A percentile compares a stretch with the other conserved stretches of the same genome.
Conservation (phyloP, 139 green algal species). For the Closterium sp. region DNA sequence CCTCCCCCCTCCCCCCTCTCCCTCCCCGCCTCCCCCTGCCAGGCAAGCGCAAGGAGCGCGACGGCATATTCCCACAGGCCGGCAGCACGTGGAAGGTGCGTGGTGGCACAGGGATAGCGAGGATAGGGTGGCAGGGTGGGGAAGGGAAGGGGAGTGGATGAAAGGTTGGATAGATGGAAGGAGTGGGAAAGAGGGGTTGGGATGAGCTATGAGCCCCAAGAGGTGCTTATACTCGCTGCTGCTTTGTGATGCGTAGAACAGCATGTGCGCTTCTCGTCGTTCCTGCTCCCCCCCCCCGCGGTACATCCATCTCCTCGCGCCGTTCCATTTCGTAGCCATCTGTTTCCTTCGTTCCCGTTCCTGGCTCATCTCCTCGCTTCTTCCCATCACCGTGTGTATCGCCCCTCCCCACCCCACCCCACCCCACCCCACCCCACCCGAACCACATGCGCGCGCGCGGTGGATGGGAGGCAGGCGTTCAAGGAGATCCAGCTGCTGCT, state of each 20-base stretch:
- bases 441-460: neutral
- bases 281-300: too few species aligned
- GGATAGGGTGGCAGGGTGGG: neutral
- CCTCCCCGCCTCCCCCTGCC: neutral
- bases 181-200: too few species aligned
- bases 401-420: too few species aligned
- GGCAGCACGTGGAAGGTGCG: conserved; percentile 45
- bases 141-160: too few species aligned
- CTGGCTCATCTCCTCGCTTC: neutral
- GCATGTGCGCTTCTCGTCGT: too few species aligned
- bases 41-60: conserved; percentile 1
- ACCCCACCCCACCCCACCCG: too few species aligned
- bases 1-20: too few species aligned
- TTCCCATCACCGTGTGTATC: neutral
- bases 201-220: too few species aligned
- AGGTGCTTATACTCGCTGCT: too few species aligned
- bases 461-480: conserved; percentile 23
- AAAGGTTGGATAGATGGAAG: too few species aligned
- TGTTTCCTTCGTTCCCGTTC: neutral
- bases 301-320: too few species aligned
- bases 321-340: neutral
- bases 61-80: conserved; percentile 33
- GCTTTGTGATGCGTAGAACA: too few species aligned
- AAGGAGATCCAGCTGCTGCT: conserved; percentile 60
- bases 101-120: neutral